Evolutionary conservation across 1,284 basidiomycete species (phyloP).

Genomic region (Papiliotrema flavescens): DNA sequence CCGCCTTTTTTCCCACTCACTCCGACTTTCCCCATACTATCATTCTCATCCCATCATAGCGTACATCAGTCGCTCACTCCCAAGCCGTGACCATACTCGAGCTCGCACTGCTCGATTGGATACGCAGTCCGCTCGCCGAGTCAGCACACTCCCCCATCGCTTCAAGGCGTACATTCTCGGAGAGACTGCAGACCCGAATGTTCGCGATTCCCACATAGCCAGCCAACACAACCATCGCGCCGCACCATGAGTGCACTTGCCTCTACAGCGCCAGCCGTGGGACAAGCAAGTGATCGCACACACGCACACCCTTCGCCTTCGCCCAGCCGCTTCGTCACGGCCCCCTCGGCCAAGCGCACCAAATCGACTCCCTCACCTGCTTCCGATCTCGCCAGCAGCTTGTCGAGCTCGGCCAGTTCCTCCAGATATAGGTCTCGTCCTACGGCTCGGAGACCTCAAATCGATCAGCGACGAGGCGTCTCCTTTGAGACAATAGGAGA

Average conservation of each 20-base stretch:
- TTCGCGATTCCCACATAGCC: neutral
- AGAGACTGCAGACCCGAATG: neutral
- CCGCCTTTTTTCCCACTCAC: too few species aligned
- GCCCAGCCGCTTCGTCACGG: conserved; percentile 4
- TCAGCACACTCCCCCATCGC: neutral
- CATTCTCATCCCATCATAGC: too few species aligned
- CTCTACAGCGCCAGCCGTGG: neutral
- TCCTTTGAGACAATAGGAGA: conserved; percentile 7
- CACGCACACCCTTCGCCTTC: conserved; percentile 10
- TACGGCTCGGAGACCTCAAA: conserved; percentile 1
- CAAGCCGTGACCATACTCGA: too few species aligned
- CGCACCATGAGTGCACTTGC: neutral
- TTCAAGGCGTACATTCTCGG: neutral
- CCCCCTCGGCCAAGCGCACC: conserved; percentile 29
- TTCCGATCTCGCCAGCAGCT: neutral
- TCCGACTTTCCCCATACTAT: too few species aligned
- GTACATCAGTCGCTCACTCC: too few species aligned
- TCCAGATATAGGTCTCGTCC: neutral
- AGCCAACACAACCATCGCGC: neutral
- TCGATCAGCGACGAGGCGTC: conserved; percentile 2
- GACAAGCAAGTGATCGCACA: neutral
- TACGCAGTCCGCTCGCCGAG: neutral
- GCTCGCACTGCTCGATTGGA: too few species aligned
- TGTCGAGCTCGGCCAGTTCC: neutral
- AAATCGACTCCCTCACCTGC: conserved; percentile 20